Base-by-base conservation (phyloP, 2,329 filamentous ascomycete genomes). In the Lachnellula occidentalis region DNA sequence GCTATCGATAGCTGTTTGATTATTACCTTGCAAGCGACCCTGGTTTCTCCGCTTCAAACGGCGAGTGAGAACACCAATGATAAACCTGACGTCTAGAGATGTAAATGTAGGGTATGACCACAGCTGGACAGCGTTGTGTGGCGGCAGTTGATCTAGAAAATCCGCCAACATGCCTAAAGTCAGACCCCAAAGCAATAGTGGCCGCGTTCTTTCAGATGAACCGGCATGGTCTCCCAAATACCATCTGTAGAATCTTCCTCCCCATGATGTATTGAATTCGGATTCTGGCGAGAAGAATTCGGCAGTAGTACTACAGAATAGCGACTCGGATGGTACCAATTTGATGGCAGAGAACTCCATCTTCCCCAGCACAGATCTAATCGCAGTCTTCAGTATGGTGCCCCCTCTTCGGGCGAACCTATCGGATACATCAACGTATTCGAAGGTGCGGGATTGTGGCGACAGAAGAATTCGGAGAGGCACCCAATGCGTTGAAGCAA, bases 21-120 rank as follows among this genome's bases (percentile, higher is more conserved):
- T 67, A n/a, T 69, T 19, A 61, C 48, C 15, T 64, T 65, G 55
- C 57, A 66, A 50, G 58, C 64, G 53, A 55, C 51, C 50, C 55
- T 65, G 47, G 53, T 83, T 83, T 53, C 72, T 72, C 57, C 75
- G 73, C 54, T 80, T 78, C 63, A 87, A 78, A 6, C 72, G 70
- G 58, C 79, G 78, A 0, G 83, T 86, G 64, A 86, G 69, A 9
- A 83, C 65, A 72, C 78, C 83, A 51, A 87, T 76, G 11, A 82
- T 71, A 34, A 82, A 71, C 5, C 79, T 73, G 3, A 87, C 74
- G 62, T 88, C 85, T 54, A 75, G 75, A 1, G 79, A 75, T 0
- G 83, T 86, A 64, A 88, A 87, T 1, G 82, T 87, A 0, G 85
- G 85, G 63, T 86, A 87, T 31, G 78, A 78, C 83, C 85, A 88